Percentiles rank a stretch among this genome's conserved stretches.
These are phyloP conservation scores for Carpinus viminea DNA, from an alignment of 306 rosid species.

Conservation along the genomic window DNA sequence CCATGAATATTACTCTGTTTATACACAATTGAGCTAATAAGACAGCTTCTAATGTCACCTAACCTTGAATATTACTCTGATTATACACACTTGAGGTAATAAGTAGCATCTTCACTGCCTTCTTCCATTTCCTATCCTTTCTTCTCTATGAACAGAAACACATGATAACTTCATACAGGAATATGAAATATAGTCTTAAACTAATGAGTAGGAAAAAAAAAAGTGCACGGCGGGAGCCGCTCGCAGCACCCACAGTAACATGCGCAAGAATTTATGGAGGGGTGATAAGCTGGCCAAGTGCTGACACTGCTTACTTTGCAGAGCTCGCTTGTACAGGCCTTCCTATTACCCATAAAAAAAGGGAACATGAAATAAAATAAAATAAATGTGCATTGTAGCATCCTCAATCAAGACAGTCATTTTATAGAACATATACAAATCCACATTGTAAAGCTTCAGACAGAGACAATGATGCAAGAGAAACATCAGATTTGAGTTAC, in stretches of 20 bases:
- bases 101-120: not conserved
- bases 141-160: not conserved
- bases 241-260: constrained; percentile 34
- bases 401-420: not conserved
- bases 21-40: not conserved
- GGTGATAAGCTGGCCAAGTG: constrained; percentile 71
- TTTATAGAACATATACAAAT: not conserved
- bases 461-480: not conserved
- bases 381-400: not conserved
- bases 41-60: not conserved
- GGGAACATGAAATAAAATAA: not conserved
- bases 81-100: not conserved
- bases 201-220: constrained; percentile 99
- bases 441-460: not conserved
- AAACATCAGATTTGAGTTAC: too few relatives aligned
- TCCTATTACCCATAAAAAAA: constrained; percentile 24
- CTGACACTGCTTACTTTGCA: constrained; percentile 90
- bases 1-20: not conserved
- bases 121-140: not conserved
- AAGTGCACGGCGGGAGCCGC: constrained; percentile 79
- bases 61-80: not conserved
- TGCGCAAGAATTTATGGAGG: constrained; percentile 83
- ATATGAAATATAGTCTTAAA: constrained; percentile 38
- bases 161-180: not conserved
- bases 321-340: constrained; percentile 85